A percentile compares a stretch with the other conserved stretches of the same genome.
These are phyloP conservation scores for Calocera cornea DNA, from an alignment of 768 basidiomycete genomes.

Conservation along the genomic window DNA sequence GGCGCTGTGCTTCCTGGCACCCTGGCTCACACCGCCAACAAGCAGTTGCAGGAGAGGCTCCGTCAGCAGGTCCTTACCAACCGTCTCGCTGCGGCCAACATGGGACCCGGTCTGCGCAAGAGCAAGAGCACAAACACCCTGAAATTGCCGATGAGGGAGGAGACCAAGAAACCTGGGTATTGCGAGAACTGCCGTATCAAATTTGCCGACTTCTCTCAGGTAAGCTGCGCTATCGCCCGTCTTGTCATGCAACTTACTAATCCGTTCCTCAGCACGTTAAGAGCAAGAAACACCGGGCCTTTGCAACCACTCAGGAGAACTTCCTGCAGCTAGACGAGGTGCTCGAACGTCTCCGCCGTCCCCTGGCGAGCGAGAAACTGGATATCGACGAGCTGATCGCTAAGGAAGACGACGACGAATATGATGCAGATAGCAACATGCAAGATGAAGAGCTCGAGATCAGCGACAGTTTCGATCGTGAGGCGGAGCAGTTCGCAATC, in stretches of 20 bases:
- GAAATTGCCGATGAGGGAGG: constrained; percentile 62
- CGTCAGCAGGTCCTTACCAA: constrained; percentile 50
- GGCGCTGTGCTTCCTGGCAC: not conserved
- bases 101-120: constrained; percentile 43
- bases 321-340: constrained; percentile 67
- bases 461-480: not conserved
- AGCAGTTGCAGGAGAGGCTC: constrained; percentile 38
- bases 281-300: constrained; percentile 64
- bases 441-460: not conserved
- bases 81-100: constrained; percentile 35
- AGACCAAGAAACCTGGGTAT: constrained; percentile 85
- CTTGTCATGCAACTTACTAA: not conserved
- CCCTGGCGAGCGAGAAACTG: not conserved
- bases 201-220: constrained; percentile 75
- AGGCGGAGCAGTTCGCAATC: not conserved
- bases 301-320: constrained; percentile 62
- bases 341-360: constrained; percentile 39
- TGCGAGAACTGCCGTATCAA: constrained; percentile 91
- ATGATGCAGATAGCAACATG: not conserved
- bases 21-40: not conserved
- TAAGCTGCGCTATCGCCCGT: constrained; percentile 28
- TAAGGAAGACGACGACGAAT: not conserved
- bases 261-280: constrained; percentile 46
- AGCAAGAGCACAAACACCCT: constrained; percentile 57
- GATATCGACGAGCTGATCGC: not conserved